Conservation (phyloP, 768 basidiomycete species). For the Tephrocybe rancida region DNA sequence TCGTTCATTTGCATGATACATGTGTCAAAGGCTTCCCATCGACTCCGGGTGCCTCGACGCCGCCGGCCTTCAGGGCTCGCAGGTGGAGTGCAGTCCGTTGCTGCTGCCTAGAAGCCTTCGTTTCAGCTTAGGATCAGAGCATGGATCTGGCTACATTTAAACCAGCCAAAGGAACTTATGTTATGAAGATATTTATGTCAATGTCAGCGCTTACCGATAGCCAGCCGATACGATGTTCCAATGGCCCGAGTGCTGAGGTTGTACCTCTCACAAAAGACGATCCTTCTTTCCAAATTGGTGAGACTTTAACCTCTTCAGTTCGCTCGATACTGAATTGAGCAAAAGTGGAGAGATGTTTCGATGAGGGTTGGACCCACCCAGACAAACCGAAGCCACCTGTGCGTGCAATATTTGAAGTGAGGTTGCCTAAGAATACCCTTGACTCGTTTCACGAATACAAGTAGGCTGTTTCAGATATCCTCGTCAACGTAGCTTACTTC, state of each 20-base stretch:
- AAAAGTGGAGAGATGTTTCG: constrained; percentile 20
- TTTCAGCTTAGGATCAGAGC: too few species aligned
- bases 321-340: not conserved
- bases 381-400: constrained; percentile 19
- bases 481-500: not conserved
- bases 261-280: constrained; percentile 37
- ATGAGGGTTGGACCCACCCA: constrained; percentile 23
- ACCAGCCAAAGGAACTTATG: too few species aligned
- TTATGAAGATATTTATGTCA: too few species aligned
- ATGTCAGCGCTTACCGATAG: not conserved
- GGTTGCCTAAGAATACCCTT: constrained; percentile 14
- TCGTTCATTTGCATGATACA: too few species aligned
- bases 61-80: too few species aligned
- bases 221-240: constrained; percentile 43
- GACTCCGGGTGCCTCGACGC: too few species aligned
- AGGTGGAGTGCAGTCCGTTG: too few species aligned
- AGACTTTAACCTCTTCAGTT: constrained; percentile 18
- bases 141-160: too few species aligned
- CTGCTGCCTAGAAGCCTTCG: too few species aligned
- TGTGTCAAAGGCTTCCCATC: too few species aligned
- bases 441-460: constrained; percentile 18
- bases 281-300: constrained; percentile 42
- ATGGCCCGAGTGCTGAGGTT: constrained; percentile 46
- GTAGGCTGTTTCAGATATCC: not conserved
- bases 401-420: constrained; percentile 20